Conservation (phyloP, 306 rosid genomes). For the Quercus mongolica region DNA sequence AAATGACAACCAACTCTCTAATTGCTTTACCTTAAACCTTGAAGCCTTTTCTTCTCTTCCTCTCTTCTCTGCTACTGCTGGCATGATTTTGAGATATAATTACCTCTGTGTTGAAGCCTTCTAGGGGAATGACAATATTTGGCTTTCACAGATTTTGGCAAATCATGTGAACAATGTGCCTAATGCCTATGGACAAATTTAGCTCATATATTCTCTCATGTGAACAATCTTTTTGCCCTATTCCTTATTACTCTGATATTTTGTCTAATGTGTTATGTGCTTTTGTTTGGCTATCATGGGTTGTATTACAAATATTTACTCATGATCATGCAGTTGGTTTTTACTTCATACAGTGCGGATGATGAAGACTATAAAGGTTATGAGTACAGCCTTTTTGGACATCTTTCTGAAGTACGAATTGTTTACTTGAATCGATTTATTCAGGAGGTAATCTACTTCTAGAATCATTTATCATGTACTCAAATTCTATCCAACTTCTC, state of each 20-base stretch:
- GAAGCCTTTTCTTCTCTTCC: not conserved
- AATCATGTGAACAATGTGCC: not conserved
- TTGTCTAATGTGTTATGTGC: not conserved
- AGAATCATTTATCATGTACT: constrained; percentile 1
- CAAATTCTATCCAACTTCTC: constrained; percentile 1
- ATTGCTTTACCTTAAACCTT: not conserved
- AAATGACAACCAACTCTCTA: not conserved
- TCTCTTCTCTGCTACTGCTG: not conserved
- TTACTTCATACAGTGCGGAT: constrained; percentile 67
- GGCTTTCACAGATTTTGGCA: not conserved
- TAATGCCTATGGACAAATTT: too few species aligned
- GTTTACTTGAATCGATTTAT: constrained; percentile 87
- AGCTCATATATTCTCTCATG: not conserved
- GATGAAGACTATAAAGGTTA: constrained; percentile 92
- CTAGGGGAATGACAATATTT: not conserved
- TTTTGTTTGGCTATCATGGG: constrained; percentile 10
- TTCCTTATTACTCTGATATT: not conserved
- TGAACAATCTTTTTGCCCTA: not conserved
- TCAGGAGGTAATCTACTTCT: constrained; percentile 69
- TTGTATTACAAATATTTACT: constrained; percentile 20
- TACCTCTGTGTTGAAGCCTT: not conserved
- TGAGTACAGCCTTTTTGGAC: constrained; percentile 82
- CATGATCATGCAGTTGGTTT: constrained; percentile 62
- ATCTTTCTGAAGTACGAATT: constrained; percentile 96
- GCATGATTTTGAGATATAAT: not conserved